Percentiles rank a stretch among this genome's conserved stretches.
These are phyloP conservation scores for Naegleria lovaniensis DNA, from an alignment of 208 protist genomes.

Conservation along the genomic window DNA sequence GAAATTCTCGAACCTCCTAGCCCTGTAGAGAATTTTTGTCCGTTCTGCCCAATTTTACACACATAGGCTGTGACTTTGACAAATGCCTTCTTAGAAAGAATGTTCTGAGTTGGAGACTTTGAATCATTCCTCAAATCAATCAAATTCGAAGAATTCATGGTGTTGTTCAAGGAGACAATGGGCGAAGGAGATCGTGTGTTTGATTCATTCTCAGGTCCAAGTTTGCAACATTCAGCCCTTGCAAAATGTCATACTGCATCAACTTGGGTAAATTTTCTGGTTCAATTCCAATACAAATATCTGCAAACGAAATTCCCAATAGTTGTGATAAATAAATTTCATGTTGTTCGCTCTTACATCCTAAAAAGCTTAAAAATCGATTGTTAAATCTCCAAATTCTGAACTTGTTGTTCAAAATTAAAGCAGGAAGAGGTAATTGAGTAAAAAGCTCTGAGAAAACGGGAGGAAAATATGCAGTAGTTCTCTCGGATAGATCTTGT, in stretches of 20 bases:
- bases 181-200: not conserved
- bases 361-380: not conserved
- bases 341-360: not conserved
- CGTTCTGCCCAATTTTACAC: not conserved
- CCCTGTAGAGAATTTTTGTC: not conserved
- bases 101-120: not conserved
- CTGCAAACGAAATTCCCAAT: not conserved
- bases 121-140: not conserved
- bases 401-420: not conserved
- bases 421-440: not conserved
- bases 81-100: not conserved
- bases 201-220: not conserved
- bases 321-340: not conserved
- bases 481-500: not conserved
- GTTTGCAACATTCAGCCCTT: not conserved
- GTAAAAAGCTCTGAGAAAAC: not conserved
- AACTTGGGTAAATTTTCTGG: not conserved
- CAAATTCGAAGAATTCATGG: not conserved
- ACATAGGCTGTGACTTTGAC: not conserved
- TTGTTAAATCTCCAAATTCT: conserved; percentile 7
- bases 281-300: conserved; percentile 18
- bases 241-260: conserved; percentile 14
- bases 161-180: not conserved
- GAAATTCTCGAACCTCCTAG: not conserved
- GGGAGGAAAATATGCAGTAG: not conserved